Conservation (phyloP, 106 monocot species). For the Dendrobium nobile region DNA sequence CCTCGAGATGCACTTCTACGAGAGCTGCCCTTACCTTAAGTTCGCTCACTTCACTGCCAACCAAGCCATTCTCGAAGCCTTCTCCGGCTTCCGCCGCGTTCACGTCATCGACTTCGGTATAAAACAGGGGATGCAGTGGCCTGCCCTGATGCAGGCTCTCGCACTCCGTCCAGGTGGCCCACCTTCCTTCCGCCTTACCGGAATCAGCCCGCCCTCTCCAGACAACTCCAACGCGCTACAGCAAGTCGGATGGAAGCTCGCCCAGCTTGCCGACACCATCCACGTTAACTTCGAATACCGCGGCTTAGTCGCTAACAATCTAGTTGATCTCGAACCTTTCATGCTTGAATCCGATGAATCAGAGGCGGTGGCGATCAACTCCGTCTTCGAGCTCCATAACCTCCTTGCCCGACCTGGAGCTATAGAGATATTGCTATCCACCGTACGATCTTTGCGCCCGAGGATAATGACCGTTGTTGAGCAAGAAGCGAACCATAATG, state of each 20-base stretch:
- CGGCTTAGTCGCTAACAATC: constrained; percentile 21
- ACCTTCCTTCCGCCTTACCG: constrained; percentile 32
- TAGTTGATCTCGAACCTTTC: constrained; percentile 29
- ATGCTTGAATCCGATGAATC: constrained; percentile 17
- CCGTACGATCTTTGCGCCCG: constrained; percentile 26
- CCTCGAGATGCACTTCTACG: constrained; percentile 34
- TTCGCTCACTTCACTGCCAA: constrained; percentile 55
- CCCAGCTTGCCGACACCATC: constrained; percentile 28
- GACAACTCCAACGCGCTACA: constrained; percentile 26
- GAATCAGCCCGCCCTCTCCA: constrained; percentile 27
- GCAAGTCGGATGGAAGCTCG: constrained; percentile 26
- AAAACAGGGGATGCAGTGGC: constrained; percentile 45
- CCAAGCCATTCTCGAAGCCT: constrained; percentile 45
- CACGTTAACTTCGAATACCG: constrained; percentile 34
- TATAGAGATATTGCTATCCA: not conserved
- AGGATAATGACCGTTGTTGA: constrained; percentile 43
- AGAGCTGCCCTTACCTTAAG: constrained; percentile 35
- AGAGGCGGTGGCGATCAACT: constrained; percentile 40
- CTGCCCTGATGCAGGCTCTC: constrained; percentile 47
- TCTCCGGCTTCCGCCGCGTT: constrained; percentile 32
- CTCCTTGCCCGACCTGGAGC: constrained; percentile 16
- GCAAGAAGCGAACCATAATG: constrained; percentile 46
- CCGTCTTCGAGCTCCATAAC: constrained; percentile 44
- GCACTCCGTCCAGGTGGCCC: constrained; percentile 48
- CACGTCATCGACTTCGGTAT: constrained; percentile 42